Percentiles rank a stretch among this genome's conserved stretches.
Evolutionary conservation across 805 yeast genomes (phyloP).

Genomic region (Saturnispora saitoi): DNA sequence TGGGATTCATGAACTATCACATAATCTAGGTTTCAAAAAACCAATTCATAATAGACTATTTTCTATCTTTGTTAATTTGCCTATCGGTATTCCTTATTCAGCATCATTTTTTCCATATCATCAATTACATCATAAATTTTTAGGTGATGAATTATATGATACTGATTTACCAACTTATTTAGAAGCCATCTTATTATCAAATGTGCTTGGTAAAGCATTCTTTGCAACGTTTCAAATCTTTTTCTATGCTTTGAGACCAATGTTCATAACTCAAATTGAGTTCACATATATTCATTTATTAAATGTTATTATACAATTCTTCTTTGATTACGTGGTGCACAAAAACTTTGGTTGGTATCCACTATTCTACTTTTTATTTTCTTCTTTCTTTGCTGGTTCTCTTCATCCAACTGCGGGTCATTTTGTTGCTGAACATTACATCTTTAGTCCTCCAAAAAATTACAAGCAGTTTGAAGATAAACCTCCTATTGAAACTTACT

Average conservation of each 20-base stretch:
- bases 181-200: constrained; percentile 69
- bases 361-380: constrained; percentile 55
- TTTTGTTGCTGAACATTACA: constrained; percentile 90
- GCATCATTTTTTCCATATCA: constrained; percentile 89
- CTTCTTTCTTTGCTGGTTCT: constrained; percentile 84
- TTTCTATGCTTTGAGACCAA: constrained; percentile 85
- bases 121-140: constrained; percentile 81
- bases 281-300: constrained; percentile 68
- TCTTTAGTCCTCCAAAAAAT: constrained; percentile 46
- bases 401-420: constrained; percentile 94
- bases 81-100: constrained; percentile 84
- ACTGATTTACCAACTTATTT: constrained; percentile 79
- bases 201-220: constrained; percentile 78
- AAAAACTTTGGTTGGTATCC: constrained; percentile 56
- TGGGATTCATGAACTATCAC: constrained; percentile 83
- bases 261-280: constrained; percentile 68
- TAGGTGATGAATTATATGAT: constrained; percentile 77
- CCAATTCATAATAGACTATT: constrained; percentile 73
- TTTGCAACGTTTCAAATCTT: constrained; percentile 85
- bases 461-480: constrained; percentile 25
- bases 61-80: constrained; percentile 69
- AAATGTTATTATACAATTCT: constrained; percentile 53
- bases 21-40: constrained; percentile 72
- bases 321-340: constrained; percentile 51
- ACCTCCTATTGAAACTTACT: constrained; percentile 75